These are phyloP conservation scores for Diutina mesorugosa DNA, from an alignment of 1,139 yeast genomes.

Conservation along the genomic window DNA sequence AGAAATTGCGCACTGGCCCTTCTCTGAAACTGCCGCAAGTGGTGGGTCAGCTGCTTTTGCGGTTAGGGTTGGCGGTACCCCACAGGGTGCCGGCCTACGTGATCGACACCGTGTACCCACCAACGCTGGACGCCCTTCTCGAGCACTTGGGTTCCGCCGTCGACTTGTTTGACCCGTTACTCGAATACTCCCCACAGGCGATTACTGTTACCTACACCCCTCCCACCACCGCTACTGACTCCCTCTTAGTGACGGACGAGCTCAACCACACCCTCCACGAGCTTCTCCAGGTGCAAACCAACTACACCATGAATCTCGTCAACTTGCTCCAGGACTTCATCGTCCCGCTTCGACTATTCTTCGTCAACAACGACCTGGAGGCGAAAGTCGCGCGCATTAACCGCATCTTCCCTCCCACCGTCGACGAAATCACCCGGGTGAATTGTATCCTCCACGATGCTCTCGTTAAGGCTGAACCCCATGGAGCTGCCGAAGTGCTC, in stretches of 20 bases:
- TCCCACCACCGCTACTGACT: constrained; percentile 17
- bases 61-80: constrained; percentile 48
- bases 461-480: constrained; percentile 48
- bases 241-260: constrained; percentile 6
- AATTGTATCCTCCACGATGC: constrained; percentile 77
- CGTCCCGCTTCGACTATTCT: constrained; percentile 65
- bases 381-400: constrained; percentile 54
- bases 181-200: constrained; percentile 86
- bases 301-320: constrained; percentile 58
- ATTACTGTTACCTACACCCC: constrained; percentile 56
- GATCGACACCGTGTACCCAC: constrained; percentile 63
- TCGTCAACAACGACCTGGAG: constrained; percentile 30
- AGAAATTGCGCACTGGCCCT: constrained; percentile 20
- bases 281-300: constrained; percentile 56
- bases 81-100: constrained; percentile 42
- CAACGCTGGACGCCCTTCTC: constrained; percentile 62
- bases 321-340: constrained; percentile 65
- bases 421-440: constrained; percentile 83
- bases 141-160: constrained; percentile 70
- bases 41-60: constrained; percentile 37
- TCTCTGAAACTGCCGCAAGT: constrained; percentile 35
- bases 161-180: constrained; percentile 82
- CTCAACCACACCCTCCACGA: constrained; percentile 49
- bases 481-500: constrained; percentile 61
- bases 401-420: constrained; percentile 81